phyloP scores from a whole-genome alignment of 202 grass and related monocot genomes.

The Bolboschoenoplectus hybrid region DNA sequence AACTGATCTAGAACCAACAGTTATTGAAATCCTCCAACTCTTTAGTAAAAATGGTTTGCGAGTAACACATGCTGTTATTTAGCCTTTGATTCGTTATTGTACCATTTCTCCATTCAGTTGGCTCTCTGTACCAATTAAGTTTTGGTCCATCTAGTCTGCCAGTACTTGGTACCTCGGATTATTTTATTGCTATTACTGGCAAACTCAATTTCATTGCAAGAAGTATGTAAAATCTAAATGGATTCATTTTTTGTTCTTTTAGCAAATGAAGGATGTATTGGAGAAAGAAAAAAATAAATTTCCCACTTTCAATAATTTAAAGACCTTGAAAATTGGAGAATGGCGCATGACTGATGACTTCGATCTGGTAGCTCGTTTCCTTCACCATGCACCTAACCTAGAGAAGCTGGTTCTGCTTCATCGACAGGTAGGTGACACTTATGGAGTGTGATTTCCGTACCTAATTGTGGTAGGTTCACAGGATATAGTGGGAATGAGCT shows the following conservation, averaged over 20 bases:
- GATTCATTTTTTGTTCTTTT: conserved; percentile 3
- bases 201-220: background rate
- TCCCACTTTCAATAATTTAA: conserved; percentile 32
- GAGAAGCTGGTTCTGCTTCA: conserved; percentile 28
- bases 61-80: background rate
- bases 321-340: conserved; percentile 28
- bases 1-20: background rate
- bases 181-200: background rate
- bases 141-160: background rate
- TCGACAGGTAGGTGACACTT: background rate
- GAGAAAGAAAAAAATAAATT: background rate
- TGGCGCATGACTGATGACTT: conserved; percentile 14
- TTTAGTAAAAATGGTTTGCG: background rate
- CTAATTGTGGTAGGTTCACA: background rate
- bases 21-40: background rate
- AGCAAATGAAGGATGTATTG: conserved; percentile 14
- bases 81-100: background rate
- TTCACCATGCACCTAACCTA: background rate
- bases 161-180: background rate
- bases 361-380: background rate
- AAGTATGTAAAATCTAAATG: background rate
- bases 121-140: background rate
- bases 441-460: background rate
- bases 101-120: background rate
- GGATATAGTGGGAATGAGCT: background rate